Evolutionary conservation across 106 monocot genomes (phyloP).

Genomic region (Dendrobium huoshanense): DNA sequence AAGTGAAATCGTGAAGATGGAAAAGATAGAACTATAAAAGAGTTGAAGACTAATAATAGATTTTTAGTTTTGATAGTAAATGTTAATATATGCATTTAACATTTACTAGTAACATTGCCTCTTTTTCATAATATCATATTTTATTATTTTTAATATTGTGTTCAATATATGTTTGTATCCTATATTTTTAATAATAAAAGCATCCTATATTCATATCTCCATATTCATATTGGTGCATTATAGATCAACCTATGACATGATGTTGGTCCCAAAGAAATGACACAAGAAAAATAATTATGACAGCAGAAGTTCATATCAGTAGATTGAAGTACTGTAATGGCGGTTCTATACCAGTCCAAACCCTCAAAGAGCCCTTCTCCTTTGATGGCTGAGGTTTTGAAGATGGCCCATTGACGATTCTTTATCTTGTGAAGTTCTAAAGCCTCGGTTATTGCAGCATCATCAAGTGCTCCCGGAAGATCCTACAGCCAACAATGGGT

Average conservation of each 20-base stretch:
- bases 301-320: background rate
- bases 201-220: too few relatives aligned
- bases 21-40: too few relatives aligned
- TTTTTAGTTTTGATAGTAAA: too few relatives aligned
- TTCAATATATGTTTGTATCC: too few relatives aligned
- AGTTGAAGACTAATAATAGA: too few relatives aligned
- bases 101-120: too few relatives aligned
- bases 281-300: background rate
- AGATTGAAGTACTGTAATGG: background rate
- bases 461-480: constrained; percentile 94
- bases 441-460: constrained; percentile 90
- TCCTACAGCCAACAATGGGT: constrained; percentile 40
- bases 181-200: too few relatives aligned
- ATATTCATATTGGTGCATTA: background rate
- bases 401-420: constrained; percentile 96
- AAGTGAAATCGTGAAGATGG: too few relatives aligned
- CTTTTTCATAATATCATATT: too few relatives aligned
- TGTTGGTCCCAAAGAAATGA: background rate
- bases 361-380: constrained; percentile 98
- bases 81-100: too few relatives aligned
- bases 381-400: constrained; percentile 95
- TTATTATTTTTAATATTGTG: too few relatives aligned
- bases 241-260: background rate
- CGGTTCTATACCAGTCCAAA: constrained; percentile 68
- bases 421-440: constrained; percentile 91